Base-by-base conservation (phyloP, 352 stramenopile species). In the Globisporangium okanoganense region DNA sequence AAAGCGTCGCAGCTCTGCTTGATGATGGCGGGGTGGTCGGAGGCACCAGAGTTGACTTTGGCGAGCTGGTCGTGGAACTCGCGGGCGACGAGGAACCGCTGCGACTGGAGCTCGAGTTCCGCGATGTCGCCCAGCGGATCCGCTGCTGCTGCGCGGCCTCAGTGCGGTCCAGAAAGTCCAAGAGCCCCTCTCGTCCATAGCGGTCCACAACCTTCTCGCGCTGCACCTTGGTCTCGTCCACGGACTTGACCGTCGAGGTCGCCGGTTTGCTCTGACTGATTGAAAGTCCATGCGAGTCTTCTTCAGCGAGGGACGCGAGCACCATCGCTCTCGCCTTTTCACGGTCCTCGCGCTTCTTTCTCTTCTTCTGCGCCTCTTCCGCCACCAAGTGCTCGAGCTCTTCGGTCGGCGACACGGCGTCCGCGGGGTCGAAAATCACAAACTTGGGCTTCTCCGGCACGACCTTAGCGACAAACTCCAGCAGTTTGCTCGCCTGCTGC, bases 391-490 rank as follows among this genome's bases (percentile, higher is more conserved):
- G 72, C 33, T 72, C 72, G 16, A 81, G 69, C 31, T 81, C 50
- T 8, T 67, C 55, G 6, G 72, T 72, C 25, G 70, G 65, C 1
- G 61, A 69, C 13, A 54, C 38, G 7, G 85, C 69, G 22, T 89
- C 79, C 0, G 66, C 65, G 0, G 79, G 76, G 54, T 87, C 78
- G 51, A 82, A 82, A 24, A 86, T 70, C 59, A 85, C 59, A 61
- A 83, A 73, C 29, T 78, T 78, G 1, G 76, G 70, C 20, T 85
- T 82, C 48, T 82, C 66, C 0, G 70, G 65, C 36, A 75, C 67
- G 12, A 75, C 65, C 41, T 86, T 88, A 44, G 76, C 75, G 41
- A 88, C 75, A 50, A 90, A 90, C 47, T 85, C 76, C 36, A 72
- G 73, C 38, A 75, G 63, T 45, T 74, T 78, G 58, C 69, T 81